Evolutionary conservation across 306 rosid genomes (phyloP).

Genomic region (Rosa chinensis): DNA sequence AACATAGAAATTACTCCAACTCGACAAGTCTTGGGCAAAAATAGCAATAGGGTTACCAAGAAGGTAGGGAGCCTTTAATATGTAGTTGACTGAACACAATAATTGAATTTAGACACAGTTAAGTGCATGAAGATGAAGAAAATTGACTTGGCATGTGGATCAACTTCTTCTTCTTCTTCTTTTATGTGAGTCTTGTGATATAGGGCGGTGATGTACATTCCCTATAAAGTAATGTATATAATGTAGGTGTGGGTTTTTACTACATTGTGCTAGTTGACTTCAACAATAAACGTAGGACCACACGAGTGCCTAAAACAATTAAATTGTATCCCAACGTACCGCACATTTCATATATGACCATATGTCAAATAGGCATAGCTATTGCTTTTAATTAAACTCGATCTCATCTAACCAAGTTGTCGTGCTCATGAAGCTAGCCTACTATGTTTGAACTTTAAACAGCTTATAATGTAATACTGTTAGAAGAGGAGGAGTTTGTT

Average conservation of each 20-base stretch:
- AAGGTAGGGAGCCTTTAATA: not conserved
- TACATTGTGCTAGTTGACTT: constrained; percentile 13
- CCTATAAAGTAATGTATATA: not conserved
- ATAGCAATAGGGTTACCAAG: not conserved
- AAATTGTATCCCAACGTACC: not conserved
- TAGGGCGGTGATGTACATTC: not conserved
- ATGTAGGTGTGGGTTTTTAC: not conserved
- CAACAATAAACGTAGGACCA: constrained; percentile 8
- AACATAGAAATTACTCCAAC: not conserved
- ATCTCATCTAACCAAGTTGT: constrained; percentile 4
- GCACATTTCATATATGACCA: not conserved
- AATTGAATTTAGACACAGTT: not conserved
- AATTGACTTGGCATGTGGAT: not conserved
- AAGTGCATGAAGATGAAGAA: not conserved
- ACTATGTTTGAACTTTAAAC: not conserved
- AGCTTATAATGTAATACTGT: not conserved
- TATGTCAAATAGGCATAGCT: not conserved
- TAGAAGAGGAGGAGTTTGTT: not conserved
- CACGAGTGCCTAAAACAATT: not conserved
- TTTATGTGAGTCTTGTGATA: not conserved
- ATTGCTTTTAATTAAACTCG: not conserved
- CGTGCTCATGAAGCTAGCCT: not conserved
- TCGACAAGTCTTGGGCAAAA: not conserved
- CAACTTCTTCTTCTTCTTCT: not conserved
- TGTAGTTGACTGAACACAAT: not conserved